phyloP scores from a whole-genome alignment of 441 rosid genomes.

The Pelargonium australe region DNA sequence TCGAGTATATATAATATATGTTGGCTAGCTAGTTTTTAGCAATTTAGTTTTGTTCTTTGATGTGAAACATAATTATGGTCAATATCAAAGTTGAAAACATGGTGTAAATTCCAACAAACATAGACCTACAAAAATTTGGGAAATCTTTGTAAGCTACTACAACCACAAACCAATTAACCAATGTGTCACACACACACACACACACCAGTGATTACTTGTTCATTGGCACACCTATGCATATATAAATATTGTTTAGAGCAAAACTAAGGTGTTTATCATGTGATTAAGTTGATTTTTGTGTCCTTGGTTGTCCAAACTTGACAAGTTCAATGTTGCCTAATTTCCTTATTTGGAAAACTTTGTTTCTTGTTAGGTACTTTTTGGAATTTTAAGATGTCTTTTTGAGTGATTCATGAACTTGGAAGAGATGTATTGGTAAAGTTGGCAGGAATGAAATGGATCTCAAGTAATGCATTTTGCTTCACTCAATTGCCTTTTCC shows the following conservation, averaged over 20 bases:
- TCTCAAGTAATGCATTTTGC: too few relatives aligned
- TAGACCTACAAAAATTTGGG: background rate
- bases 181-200: background rate
- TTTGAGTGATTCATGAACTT: background rate
- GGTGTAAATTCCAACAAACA: background rate
- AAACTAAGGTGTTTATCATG: background rate
- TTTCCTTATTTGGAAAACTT: background rate
- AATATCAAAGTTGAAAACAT: background rate
- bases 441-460: background rate
- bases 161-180: background rate
- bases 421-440: background rate
- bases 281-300: too few relatives aligned
- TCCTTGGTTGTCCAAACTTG: background rate
- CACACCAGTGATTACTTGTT: background rate
- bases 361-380: background rate
- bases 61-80: too few relatives aligned
- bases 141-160: background rate
- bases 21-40: too few relatives aligned
- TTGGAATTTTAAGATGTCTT: background rate
- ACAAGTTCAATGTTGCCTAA: background rate
- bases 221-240: background rate
- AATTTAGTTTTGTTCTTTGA: too few relatives aligned
- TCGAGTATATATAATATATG: too few relatives aligned
- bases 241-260: background rate
- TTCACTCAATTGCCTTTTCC: too few relatives aligned